Evolutionary conservation across 2,329 filamentous ascomycete genomes (phyloP), one percentile per base, ranked within the genome.

Genomic region (Rhytidhysteron rufulum): DNA sequence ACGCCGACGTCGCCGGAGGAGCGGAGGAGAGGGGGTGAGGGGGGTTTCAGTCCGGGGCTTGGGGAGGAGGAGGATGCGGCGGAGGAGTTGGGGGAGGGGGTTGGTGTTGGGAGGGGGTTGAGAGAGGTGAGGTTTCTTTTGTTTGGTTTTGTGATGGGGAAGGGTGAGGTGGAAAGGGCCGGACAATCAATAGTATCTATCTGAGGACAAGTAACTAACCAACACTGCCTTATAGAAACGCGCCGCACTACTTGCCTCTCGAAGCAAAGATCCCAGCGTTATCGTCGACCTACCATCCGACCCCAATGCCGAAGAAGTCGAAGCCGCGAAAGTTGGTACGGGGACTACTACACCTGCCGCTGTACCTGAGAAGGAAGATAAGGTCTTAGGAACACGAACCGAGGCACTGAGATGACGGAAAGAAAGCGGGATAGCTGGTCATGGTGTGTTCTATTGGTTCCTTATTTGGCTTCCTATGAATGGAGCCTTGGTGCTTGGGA

Each of bases 301-400:
- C 10, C 70, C 70, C 19, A 66, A 62, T 1, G 65, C 70, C 0
- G 69, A 71, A 33, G 70, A 72, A 45, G 61, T 73, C 2, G 65
- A 66, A 40, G 60, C 60, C 44, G 58, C 59, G 15, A 45, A 43
- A 39, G 44, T 36, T 37, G 42, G 31, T 15, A 43, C 44, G 36
- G 48, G 46, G n/a, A 38, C 37, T 3, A 39, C 44, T 35, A 50
- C 48, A 22, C 48, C 48, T 9, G 34, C 34, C 5, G n/a, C n/a
- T n/a, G n/a, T n/a, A n/a, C 20, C 24, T 13, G 24, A 7, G 7
- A 13, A 13, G 7, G 24, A 27, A 8, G 24, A 27, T 8, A 27
- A 27, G 24, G 13, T 27, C 7, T 27, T 27, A 13, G 24, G 24
- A n/a, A n/a, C n/a, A n/a, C 24, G 13, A 27, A 27, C 24, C 13